Evolutionary conservation across 495 filamentous ascomycete species (phyloP).

Genomic region (Bacidia gigantensis): DNA sequence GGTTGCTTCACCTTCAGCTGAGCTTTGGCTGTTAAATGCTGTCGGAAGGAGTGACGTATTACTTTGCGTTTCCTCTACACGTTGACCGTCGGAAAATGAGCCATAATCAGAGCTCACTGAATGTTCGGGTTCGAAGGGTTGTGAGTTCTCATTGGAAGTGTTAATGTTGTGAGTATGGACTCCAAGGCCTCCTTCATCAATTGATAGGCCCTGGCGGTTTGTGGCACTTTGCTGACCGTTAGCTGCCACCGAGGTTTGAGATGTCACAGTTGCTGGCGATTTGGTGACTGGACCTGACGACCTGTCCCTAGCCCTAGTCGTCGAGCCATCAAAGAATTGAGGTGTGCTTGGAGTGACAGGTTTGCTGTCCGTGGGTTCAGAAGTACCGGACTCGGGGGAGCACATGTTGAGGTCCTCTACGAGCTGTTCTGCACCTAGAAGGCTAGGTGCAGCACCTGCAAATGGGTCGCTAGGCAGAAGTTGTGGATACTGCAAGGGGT

Average conservation of each 20-base stretch:
- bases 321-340: conserved; percentile 6
- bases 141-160: background rate
- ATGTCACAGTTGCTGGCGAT: background rate
- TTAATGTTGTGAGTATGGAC: background rate
- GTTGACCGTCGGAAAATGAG: background rate
- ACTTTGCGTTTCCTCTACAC: conserved; percentile 1
- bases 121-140: background rate
- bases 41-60: conserved; percentile 4
- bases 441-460: conserved; percentile 37
- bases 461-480: background rate
- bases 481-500: conserved; percentile 10
- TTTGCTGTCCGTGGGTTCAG: conserved; percentile 7
- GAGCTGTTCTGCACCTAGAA: conserved; percentile 53
- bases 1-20: background rate
- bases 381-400: conserved; percentile 28
- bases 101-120: background rate
- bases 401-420: conserved; percentile 56
- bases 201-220: background rate
- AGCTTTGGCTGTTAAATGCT: conserved; percentile 6
- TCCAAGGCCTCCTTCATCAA: too few relatives aligned
- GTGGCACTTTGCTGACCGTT: background rate
- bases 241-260: background rate
- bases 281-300: background rate
- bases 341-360: conserved; percentile 10
- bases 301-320: background rate